Evolutionary conservation across 305 asterid species (phyloP).

Genomic region (Fraxinus sp.): DNA sequence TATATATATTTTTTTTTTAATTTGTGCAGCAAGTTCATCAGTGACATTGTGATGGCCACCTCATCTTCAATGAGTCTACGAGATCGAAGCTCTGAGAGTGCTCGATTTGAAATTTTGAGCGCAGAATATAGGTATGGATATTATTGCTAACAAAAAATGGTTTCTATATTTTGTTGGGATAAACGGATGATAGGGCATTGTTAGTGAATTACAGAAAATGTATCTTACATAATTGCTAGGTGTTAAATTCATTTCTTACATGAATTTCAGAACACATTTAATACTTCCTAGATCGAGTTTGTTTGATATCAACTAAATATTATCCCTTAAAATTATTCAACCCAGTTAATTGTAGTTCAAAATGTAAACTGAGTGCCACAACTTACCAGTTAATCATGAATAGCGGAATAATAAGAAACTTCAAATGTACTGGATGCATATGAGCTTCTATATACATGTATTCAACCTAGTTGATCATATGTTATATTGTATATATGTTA

Average conservation of each 20-base stretch:
- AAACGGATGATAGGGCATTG: background rate
- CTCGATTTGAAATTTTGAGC: slow-evolving; percentile 85
- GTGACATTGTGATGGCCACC: slow-evolving; percentile 81
- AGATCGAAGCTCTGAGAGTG: slow-evolving; percentile 89
- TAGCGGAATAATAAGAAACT: background rate
- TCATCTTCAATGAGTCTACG: slow-evolving; percentile 81
- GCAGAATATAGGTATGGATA: slow-evolving; percentile 71
- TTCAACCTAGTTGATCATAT: background rate
- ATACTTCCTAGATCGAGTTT: background rate
- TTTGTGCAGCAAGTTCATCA: slow-evolving; percentile 77
- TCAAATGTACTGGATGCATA: background rate
- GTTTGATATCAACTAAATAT: background rate
- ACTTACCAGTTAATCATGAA: background rate
- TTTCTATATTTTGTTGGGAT: background rate
- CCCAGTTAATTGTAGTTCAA: background rate
- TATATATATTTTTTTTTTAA: background rate
- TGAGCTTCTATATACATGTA: background rate
- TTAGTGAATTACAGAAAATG: background rate
- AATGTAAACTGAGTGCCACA: background rate
- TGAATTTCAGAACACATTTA: background rate
- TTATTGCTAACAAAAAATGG: slow-evolving; percentile 1
- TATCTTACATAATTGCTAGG: background rate
- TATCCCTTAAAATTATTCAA: background rate
- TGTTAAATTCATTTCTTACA: background rate
- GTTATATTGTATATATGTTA: background rate